Conservation (phyloP, 2,329 filamentous ascomycete genomes). For the Aspergillus fructus region DNA sequence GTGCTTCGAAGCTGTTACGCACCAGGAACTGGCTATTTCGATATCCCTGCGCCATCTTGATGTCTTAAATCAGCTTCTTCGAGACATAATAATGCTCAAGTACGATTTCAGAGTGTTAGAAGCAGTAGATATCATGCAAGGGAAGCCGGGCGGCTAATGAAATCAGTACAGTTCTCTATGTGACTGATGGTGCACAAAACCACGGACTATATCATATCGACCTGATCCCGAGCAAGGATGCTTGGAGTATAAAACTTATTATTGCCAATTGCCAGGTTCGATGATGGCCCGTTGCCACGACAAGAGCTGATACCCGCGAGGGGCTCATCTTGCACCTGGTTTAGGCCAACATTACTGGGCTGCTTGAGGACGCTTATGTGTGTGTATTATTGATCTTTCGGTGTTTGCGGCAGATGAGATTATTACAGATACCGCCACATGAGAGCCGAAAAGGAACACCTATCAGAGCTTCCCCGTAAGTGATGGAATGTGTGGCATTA, state of each 20-base stretch:
- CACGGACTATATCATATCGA: not conserved
- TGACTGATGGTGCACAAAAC: not conserved
- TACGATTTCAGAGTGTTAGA: not conserved
- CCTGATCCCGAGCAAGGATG: not conserved
- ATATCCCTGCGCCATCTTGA: not conserved
- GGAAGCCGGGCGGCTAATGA: not conserved
- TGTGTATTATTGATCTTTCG: not conserved
- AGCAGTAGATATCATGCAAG: not conserved
- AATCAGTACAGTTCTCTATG: not conserved
- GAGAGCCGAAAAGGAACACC: constrained; percentile 2
- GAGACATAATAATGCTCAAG: not conserved
- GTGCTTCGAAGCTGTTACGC: not conserved
- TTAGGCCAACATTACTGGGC: not conserved
- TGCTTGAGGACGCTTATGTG: not conserved
- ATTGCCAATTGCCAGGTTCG: not conserved
- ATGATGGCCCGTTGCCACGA: not conserved
- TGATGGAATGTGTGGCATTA: constrained; percentile 4
- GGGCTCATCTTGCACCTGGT: not conserved
- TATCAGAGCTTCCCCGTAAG: not conserved
- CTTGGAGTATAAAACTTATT: not conserved
- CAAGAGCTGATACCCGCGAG: not conserved
- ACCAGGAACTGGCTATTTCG: no score
- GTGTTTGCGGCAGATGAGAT: not conserved
- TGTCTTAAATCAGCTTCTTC: not conserved
- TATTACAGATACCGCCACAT: not conserved